These are phyloP conservation scores for Crithidia thermophila DNA, from an alignment of 208 protist species.

Conservation along the genomic window DNA sequence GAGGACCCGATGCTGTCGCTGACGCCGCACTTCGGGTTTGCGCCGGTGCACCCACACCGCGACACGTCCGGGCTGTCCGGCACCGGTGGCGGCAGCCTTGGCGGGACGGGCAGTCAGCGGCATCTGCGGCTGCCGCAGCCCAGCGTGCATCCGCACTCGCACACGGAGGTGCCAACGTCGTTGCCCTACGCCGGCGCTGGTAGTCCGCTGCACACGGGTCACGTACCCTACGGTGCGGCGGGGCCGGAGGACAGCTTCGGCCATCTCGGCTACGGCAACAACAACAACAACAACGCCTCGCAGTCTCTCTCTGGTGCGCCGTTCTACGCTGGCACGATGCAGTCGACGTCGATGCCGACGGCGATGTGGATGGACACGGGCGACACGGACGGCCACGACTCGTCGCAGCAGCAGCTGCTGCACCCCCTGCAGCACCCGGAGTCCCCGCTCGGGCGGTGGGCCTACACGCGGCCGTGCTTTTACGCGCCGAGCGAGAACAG, in stretches of 20 bases:
- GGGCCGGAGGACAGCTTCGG: neutral
- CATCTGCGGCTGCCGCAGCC: neutral
- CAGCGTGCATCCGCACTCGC: neutral
- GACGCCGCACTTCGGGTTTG: neutral
- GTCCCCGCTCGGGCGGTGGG: slow-evolving; percentile 3
- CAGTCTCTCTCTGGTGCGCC: neutral
- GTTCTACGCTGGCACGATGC: neutral
- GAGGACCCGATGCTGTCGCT: slow-evolving; percentile 7
- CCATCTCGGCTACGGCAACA: neutral
- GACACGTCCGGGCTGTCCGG: neutral
- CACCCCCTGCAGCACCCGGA: slow-evolving; percentile 8
- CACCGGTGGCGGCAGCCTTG: neutral
- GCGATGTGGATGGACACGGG: slow-evolving; percentile 12
- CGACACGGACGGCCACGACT: neutral
- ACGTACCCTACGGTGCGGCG: neutral
- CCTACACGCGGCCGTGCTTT: slow-evolving; percentile 9
- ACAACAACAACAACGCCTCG: slow-evolving; percentile 2
- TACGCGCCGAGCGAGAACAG: slow-evolving; percentile 27
- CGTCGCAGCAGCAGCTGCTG: slow-evolving; percentile 1
- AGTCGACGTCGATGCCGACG: neutral
- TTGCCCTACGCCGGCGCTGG: neutral
- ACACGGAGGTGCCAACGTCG: slow-evolving; percentile 1
- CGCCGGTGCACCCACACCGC: slow-evolving; percentile 1
- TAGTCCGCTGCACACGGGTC: neutral
- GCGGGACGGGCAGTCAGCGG: slow-evolving; percentile 7